phyloP scores from a whole-genome alignment of 441 rosid species.

The Populus hybrid region DNA sequence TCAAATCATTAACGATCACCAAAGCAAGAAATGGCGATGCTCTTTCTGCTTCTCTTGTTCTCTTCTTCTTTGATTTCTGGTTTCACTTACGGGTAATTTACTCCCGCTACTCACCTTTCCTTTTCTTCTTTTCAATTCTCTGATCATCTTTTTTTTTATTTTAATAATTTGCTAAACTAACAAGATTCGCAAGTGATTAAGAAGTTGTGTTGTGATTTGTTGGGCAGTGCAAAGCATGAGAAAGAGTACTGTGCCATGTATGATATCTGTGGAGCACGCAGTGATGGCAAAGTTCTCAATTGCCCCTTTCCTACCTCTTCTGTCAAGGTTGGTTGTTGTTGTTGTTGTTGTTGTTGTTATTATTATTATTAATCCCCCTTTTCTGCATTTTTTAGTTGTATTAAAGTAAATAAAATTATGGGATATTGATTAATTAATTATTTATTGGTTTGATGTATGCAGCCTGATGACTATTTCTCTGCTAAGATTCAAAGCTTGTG shows the following conservation, averaged over 20 bases:
- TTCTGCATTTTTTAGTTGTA: not conserved
- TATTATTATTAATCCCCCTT: not conserved
- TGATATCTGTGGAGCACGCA: conserved; percentile 77
- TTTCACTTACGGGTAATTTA: not conserved
- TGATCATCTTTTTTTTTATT: not conserved
- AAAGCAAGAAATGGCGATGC: not conserved
- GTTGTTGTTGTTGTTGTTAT: not conserved
- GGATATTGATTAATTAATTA: not conserved
- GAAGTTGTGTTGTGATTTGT: not conserved
- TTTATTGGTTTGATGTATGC: not conserved
- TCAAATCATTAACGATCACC: no score
- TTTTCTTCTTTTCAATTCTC: not conserved
- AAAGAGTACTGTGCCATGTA: conserved; percentile 86
- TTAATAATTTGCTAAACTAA: not conserved
- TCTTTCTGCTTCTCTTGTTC: not conserved
- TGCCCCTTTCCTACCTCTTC: conserved; percentile 66
- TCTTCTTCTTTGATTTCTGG: not conserved
- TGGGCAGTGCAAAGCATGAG: conserved; percentile 48
- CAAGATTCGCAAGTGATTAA: not conserved
- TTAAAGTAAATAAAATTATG: no score
- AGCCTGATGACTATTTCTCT: conserved; percentile 83
- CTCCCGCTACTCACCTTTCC: not conserved
- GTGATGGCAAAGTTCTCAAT: conserved; percentile 75
- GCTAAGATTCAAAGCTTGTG: conserved; percentile 92
- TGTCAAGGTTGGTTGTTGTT: conserved; percentile 56